A percentile compares a stretch with the other conserved stretches of the same genome.
Conservation (phyloP, 2,329 filamentous ascomycete genomes). For the Trichoderma koningii region DNA sequence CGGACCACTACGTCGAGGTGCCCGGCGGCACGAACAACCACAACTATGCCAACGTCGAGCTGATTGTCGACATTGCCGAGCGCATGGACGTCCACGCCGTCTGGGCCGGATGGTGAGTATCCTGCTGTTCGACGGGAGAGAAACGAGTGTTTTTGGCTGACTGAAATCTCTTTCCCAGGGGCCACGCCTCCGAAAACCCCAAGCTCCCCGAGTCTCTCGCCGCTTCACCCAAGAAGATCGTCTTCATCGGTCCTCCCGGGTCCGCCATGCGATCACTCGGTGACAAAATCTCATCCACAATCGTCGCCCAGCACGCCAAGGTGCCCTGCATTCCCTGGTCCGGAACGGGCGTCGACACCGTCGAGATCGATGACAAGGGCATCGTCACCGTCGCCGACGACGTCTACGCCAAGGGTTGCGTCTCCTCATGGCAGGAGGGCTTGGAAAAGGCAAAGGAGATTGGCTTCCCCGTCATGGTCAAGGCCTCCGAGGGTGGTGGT, state of each 20-base stretch:
- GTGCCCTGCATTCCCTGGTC: constrained; percentile 99
- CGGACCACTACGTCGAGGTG: constrained; percentile 98
- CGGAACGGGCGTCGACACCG: constrained; percentile 83
- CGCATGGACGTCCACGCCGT: constrained; percentile 98
- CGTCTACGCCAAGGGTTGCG: constrained; percentile 87
- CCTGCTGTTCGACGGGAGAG: neutral
- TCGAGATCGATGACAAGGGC: constrained; percentile 74
- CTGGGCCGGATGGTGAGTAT: constrained; percentile 91
- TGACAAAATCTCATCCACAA: constrained; percentile 99
- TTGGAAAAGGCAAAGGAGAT: constrained; percentile 83
- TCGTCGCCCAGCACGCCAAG: constrained; percentile 93
- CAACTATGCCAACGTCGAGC: constrained; percentile 99
- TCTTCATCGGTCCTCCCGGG: constrained; percentile 97
- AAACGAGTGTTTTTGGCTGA: neutral
- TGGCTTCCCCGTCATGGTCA: constrained; percentile 99
- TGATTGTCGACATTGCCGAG: constrained; percentile 98
- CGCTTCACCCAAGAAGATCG: constrained; percentile 95
- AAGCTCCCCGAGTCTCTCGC: constrained; percentile 95
- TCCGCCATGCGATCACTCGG: constrained; percentile 98
- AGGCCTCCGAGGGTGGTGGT: constrained; percentile 98
- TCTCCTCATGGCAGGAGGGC: constrained; percentile 86
- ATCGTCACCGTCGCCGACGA: constrained; percentile 91
- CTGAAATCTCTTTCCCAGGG: constrained; percentile 55
- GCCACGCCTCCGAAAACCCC: constrained; percentile 97
- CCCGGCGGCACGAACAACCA: constrained; percentile 99